Conservation (phyloP, 352 stramenopile genomes). For the Phytophthora chlamydospora region DNA sequence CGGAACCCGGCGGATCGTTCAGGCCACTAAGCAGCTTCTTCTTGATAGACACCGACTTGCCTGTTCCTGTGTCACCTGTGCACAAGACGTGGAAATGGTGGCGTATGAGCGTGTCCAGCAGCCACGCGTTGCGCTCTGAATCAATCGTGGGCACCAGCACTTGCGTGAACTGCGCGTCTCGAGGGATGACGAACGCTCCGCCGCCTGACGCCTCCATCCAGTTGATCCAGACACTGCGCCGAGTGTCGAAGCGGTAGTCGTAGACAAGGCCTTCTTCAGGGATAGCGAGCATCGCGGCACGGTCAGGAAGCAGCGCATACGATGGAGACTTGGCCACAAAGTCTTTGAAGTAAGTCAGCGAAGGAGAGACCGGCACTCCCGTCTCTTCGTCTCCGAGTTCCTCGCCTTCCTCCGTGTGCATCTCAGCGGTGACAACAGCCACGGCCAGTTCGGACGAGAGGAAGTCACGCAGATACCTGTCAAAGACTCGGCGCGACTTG, state of each 20-base stretch:
- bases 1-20: constrained; percentile 44
- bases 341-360: constrained; percentile 69
- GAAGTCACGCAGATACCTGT: constrained; percentile 84
- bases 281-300: constrained; percentile 45
- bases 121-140: constrained; percentile 91
- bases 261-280: constrained; percentile 84
- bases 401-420: constrained; percentile 6
- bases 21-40: constrained; percentile 91
- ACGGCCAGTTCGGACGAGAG: constrained; percentile 45
- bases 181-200: constrained; percentile 62
- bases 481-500: constrained; percentile 83
- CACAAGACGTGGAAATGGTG: constrained; percentile 92
- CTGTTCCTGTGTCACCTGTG: constrained; percentile 93
- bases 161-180: constrained; percentile 81
- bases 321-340: constrained; percentile 87
- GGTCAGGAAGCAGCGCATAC: constrained; percentile 54
- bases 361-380: constrained; percentile 30
- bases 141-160: constrained; percentile 95
- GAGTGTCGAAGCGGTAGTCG: constrained; percentile 92
- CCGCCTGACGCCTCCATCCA: constrained; percentile 65
- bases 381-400: constrained; percentile 32
- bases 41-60: constrained; percentile 94
- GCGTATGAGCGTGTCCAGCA: constrained; percentile 89
- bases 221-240: constrained; percentile 81
- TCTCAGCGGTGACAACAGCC: constrained; percentile 22